These are phyloP conservation scores for Peltaster fructicola DNA, from an alignment of 2,329 filamentous ascomycete species.

Conservation along the genomic window DNA sequence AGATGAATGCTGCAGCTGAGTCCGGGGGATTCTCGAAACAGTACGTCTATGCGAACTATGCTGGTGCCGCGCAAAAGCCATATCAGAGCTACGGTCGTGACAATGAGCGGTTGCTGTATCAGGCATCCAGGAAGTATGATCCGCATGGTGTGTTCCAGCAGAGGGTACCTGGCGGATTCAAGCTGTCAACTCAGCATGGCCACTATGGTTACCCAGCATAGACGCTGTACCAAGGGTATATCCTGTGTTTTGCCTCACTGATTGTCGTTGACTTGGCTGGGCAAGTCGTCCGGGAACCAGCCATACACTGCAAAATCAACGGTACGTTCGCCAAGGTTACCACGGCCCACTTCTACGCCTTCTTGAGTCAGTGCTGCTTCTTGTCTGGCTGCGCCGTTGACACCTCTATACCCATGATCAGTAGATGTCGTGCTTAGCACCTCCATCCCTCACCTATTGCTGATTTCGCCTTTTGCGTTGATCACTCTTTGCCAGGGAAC, in stretches of 20 bases:
- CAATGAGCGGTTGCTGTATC: slow-evolving; percentile 14
- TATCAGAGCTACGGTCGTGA: slow-evolving; percentile 16
- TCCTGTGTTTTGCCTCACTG: slow-evolving; percentile 5
- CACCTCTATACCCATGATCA: slow-evolving; percentile 13
- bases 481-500: slow-evolving; percentile 94
- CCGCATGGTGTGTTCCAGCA: slow-evolving; percentile 19
- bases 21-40: slow-evolving; percentile 6
- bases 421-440: neutral
- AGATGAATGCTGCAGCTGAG: too few relatives aligned
- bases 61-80: slow-evolving; percentile 20
- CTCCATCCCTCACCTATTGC: slow-evolving; percentile 46
- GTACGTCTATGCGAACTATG: slow-evolving; percentile 21
- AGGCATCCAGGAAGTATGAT: slow-evolving; percentile 20
- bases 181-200: too few relatives aligned
- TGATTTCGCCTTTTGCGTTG: slow-evolving; percentile 72
- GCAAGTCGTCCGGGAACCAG: slow-evolving; percentile 28
- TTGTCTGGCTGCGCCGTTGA: slow-evolving; percentile 28
- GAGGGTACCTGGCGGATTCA: slow-evolving; percentile 20
- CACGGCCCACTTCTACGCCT: slow-evolving; percentile 29
- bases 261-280: slow-evolving; percentile 13
- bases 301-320: slow-evolving; percentile 30
- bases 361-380: slow-evolving; percentile 28
- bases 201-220: too few relatives aligned
- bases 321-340: slow-evolving; percentile 28
- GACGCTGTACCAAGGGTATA: too few relatives aligned